A percentile compares a stretch with the other conserved stretches of the same genome.
phyloP scores from a whole-genome alignment of 306 rosid genomes.

The Ceratonia siliqua region DNA sequence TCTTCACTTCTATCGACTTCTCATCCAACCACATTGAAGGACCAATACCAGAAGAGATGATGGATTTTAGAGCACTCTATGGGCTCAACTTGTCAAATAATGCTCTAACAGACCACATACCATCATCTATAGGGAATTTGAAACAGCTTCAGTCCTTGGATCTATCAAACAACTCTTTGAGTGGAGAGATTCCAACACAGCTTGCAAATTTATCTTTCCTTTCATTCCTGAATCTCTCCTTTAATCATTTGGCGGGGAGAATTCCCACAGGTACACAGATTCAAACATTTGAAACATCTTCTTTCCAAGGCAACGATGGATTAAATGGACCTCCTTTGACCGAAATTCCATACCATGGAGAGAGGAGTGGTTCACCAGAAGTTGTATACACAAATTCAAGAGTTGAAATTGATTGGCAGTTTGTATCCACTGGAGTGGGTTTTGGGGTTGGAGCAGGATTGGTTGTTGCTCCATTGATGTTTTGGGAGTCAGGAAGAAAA shows the following conservation, averaged over 20 bases:
- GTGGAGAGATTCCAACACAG: constrained; percentile 24
- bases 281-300: constrained; percentile 5
- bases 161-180: constrained; percentile 38
- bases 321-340: constrained; percentile 38
- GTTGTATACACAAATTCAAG: not conserved
- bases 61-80: constrained; percentile 1
- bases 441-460: constrained; percentile 70
- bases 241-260: constrained; percentile 23
- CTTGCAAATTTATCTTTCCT: constrained; percentile 33
- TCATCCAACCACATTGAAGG: constrained; percentile 40
- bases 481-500: constrained; percentile 56
- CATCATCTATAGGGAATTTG: constrained; percentile 33
- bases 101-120: constrained; percentile 36
- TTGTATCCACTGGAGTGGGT: constrained; percentile 59
- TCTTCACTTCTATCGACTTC: constrained; percentile 39
- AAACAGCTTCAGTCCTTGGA: constrained; percentile 38
- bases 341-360: accelerated
- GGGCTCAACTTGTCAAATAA: constrained; percentile 42
- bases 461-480: constrained; percentile 44
- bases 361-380: not conserved
- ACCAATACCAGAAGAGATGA: constrained; percentile 40
- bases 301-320: too few relatives aligned
- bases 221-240: too few relatives aligned
- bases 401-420: constrained; percentile 49
- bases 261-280: constrained; percentile 31